Percentiles rank a stretch among this genome's conserved stretches.
These are phyloP conservation scores for Inga laurina DNA, from an alignment of 306 rosid species.

Conservation along the genomic window DNA sequence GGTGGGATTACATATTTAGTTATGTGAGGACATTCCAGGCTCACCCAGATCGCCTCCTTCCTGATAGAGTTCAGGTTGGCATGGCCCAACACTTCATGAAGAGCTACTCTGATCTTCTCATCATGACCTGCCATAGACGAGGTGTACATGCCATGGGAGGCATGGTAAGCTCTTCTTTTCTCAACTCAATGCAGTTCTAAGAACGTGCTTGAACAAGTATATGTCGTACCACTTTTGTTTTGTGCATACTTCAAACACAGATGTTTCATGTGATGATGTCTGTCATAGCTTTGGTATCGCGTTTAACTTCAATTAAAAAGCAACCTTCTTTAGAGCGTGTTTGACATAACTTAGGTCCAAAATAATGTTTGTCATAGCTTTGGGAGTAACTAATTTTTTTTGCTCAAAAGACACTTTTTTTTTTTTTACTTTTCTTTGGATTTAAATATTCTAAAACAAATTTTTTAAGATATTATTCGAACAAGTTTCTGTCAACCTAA, in stretches of 20 bases:
- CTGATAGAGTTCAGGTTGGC: slow-evolving; percentile 82
- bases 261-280: background rate
- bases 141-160: slow-evolving; percentile 96
- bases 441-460: no score
- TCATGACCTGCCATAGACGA: slow-evolving; percentile 84
- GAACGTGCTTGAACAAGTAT: background rate
- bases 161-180: slow-evolving; percentile 52
- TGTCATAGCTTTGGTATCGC: no score
- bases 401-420: no score
- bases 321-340: background rate
- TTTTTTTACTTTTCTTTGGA: no score
- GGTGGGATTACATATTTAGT: slow-evolving; percentile 98
- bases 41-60: slow-evolving; percentile 79
- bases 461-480: no score
- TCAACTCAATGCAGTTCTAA: background rate
- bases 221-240: background rate
- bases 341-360: no score
- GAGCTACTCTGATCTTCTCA: slow-evolving; percentile 85
- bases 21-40: slow-evolving; percentile 90
- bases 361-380: no score
- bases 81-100: slow-evolving; percentile 94
- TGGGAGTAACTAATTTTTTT: no score
- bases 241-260: background rate
- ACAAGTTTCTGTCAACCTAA: no score
- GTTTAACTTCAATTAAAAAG: background rate